Conservation (phyloP, 169 alveolate species). For the Plasmodium relictum region DNA sequence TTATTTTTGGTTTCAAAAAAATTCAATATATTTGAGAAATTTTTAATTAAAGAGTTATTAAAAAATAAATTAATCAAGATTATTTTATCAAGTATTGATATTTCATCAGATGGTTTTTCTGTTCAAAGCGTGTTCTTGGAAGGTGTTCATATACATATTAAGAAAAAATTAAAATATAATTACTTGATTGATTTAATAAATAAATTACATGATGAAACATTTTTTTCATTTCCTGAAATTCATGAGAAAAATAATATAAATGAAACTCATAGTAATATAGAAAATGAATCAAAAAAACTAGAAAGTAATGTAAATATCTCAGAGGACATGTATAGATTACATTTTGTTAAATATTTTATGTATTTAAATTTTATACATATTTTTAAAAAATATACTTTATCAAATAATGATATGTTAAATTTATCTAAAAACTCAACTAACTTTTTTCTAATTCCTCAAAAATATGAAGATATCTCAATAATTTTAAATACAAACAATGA, state of each 20-base stretch:
- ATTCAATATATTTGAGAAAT: constrained; percentile 2
- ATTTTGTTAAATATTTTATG: constrained; percentile 70
- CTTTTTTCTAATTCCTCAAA: constrained; percentile 64
- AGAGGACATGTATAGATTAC: constrained; percentile 55
- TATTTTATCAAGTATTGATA: constrained; percentile 42
- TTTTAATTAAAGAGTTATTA: constrained; percentile 30
- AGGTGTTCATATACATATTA: constrained; percentile 33
- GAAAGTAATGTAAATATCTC: background rate
- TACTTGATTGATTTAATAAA: constrained; percentile 27
- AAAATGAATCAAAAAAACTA: background rate
- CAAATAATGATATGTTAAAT: constrained; percentile 51
- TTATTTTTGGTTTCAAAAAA: constrained; percentile 10
- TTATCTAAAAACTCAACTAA: constrained; percentile 41
- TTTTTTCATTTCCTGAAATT: background rate
- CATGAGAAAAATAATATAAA: background rate
- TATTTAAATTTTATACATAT: constrained; percentile 44
- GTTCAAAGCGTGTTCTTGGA: constrained; percentile 49
- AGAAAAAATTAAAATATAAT: constrained; percentile 24
- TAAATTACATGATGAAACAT: constrained; percentile 19
- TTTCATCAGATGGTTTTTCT: constrained; percentile 19
- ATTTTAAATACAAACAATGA: constrained; percentile 33
- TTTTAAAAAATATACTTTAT: constrained; percentile 54
- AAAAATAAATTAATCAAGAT: constrained; percentile 40
- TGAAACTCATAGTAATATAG: background rate
- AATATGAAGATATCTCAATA: constrained; percentile 59